Evolutionary conservation across 371 early-diverging fungal genomes (phyloP), one percentile per base, ranked within the genome.

Genomic region (Rhizomucor miehei): DNA sequence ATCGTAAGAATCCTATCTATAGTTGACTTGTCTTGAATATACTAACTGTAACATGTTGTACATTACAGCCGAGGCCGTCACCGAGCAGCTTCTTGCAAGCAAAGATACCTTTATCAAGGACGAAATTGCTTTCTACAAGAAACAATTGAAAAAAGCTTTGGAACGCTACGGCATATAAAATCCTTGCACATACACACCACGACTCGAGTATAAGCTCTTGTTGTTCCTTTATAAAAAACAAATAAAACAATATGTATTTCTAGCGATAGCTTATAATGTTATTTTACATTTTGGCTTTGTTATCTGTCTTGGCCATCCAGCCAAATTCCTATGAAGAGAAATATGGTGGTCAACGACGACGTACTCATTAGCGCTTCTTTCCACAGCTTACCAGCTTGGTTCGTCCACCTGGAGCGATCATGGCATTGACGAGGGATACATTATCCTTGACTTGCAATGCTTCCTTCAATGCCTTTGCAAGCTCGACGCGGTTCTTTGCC

Each of bases 401-500:
- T 54, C 73, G 53, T 29, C 79, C 79, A 6, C 77, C 79, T 19
- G 79, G 79, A 2, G 69, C 66, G 61, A 81, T 79, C 53, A 77
- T 45, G 34, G 72, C 75, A 48, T 81, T 81, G 46, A 81, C 69
- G 1, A 81, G 68, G 52, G 70, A 73, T 0, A 71, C 69, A 17
- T 67, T 52, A 29, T 74, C 59, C 29, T 57, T 67, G 14, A 60
- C 60, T 5, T 48, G 56, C 24, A 87, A 47, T 0, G 89, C 79
- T 29, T 66, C 67, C 21, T 73, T 63, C 13, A 90, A 44, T 6
- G 89, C 89, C 1, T 51, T 44, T 3, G 54, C 71, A 3, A 89
- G 60, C 45, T 88, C 86, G 0, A 67, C 71, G 9, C 79, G 81
- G n/a, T 85, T 86, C 37, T 67, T 67, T 12, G 72, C 86, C 1